Evolutionary conservation across 768 basidiomycete species (phyloP), one percentile per base, ranked within the genome.

Genomic region (Boletus fagicola): DNA sequence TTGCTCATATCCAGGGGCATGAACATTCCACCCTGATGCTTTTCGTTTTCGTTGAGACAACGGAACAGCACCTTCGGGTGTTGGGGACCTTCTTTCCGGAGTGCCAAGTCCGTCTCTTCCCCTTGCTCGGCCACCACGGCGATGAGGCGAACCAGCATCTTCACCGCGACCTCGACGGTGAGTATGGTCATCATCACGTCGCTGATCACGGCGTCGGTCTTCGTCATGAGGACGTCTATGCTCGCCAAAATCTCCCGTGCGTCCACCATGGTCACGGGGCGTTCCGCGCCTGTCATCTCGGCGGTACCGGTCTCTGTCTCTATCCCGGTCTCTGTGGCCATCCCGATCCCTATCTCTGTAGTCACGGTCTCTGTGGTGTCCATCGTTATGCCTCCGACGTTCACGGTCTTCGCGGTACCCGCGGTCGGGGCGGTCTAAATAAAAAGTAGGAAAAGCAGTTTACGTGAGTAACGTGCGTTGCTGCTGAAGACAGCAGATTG

Each of bases 11-110:
- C 94, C 94, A 4, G 92, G 90, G 18, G 95, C 92, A 72, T 94
- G 90, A 22, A 97, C 88, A 73, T 99, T 94, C 97, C 97, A 99
- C 0, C 92, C 91, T 45, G 92, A 94, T 6, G 92, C 90, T 65
- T 91, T 92, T 30, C 94, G 79, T 70, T 88, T 89, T 60, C 94
- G 79, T 68, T 98, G 92, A 9, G 89, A 88, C 60, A 99, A 74
- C 0, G 92, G 87, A 42, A 85, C 76, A 15, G 85, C 83, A 48
- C 88, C 90, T 67, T 92, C 87, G 0, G 97, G 97, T 11, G 96
- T 98, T 11, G 96, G 95, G 0, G 89, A 92, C 64, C 94, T 76
- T 63, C 90, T 78, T 60, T 92, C 91, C 2, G 87, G 89, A 15
- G 89, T 86, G 22, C 85, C 88, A 26, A 75, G 71, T 11, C 79